Evolutionary conservation across 1,284 basidiomycete genomes (phyloP).

Genomic region (Tilletia setariae): DNA sequence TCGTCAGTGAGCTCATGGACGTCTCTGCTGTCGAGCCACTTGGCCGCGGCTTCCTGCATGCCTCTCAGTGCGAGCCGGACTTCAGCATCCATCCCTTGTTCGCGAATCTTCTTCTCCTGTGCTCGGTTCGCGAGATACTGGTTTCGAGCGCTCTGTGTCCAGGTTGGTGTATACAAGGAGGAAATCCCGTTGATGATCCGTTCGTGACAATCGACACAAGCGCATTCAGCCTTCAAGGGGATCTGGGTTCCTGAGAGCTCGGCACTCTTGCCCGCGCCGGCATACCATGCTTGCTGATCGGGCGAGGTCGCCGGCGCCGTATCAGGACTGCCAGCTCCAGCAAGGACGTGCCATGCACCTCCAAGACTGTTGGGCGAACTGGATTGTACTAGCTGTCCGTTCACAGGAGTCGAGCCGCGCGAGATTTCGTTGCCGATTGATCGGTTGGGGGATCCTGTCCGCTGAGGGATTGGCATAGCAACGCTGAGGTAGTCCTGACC

Average conservation of each 20-base stretch:
- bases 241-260: background rate
- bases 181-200: slow-evolving; percentile 2
- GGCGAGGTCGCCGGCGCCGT: no score
- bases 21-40: slow-evolving; percentile 5
- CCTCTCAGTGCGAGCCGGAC: background rate
- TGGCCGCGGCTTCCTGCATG: background rate
- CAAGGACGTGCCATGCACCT: no score
- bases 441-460: no score
- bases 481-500: no score
- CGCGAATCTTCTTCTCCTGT: background rate
- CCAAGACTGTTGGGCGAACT: no score
- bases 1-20: background rate
- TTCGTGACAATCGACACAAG: background rate
- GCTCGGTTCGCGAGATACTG: slow-evolving; percentile 7
- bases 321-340: no score
- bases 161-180: background rate
- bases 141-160: slow-evolving; percentile 2
- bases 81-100: slow-evolving; percentile 12
- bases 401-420: no score
- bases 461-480: no score
- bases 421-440: no score
- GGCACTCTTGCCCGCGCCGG: no score
- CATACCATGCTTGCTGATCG: no score
- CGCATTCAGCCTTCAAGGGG: background rate
- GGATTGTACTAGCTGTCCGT: no score